A percentile compares a stretch with the other conserved stretches of the same genome.
Conservation (phyloP, 2,329 filamentous ascomycete species). For the Ascocoryne sarcoides region DNA sequence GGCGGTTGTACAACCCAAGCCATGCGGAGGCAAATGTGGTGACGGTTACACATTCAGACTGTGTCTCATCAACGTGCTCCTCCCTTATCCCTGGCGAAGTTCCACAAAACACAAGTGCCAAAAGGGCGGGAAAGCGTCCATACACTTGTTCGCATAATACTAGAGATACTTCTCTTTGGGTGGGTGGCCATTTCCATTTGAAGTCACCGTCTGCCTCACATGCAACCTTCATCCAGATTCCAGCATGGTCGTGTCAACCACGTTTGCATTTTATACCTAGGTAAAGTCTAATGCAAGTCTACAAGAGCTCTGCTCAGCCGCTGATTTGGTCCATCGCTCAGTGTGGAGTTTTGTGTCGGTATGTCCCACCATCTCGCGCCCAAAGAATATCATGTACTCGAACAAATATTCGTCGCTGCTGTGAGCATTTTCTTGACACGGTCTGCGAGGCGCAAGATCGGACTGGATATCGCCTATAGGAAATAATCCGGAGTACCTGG, state of each 20-base stretch:
- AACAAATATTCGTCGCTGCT: constrained; percentile 6
- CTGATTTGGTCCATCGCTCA: constrained; percentile 5
- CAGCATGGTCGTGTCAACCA: constrained; percentile 7
- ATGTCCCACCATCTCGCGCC: constrained; percentile 9
- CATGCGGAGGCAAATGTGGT: no score
- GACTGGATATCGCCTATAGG: constrained; percentile 51
- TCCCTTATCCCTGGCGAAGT: no score
- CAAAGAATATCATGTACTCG: constrained; percentile 15
- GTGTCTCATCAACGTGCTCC: no score
- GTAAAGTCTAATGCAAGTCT: constrained; percentile 27
- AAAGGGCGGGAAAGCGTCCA: no score
- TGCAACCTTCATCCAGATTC: no score
- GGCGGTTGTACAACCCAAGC: no score
- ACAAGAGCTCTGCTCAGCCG: constrained; percentile 17
- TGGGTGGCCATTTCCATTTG: no score
- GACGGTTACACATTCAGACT: no score
- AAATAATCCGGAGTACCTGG: constrained; percentile 92
- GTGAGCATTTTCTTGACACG: background rate
- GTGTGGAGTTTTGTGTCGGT: constrained; percentile 2
- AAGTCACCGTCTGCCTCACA: no score
- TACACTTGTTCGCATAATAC: no score
- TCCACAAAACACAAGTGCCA: no score
- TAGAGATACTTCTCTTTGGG: no score
- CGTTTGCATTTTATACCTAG: constrained; percentile 25
- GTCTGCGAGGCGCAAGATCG: background rate